Evolutionary conservation across 805 yeast species (phyloP), one percentile per base, ranked within the genome.

Genomic region (Candida silvicultrix): DNA sequence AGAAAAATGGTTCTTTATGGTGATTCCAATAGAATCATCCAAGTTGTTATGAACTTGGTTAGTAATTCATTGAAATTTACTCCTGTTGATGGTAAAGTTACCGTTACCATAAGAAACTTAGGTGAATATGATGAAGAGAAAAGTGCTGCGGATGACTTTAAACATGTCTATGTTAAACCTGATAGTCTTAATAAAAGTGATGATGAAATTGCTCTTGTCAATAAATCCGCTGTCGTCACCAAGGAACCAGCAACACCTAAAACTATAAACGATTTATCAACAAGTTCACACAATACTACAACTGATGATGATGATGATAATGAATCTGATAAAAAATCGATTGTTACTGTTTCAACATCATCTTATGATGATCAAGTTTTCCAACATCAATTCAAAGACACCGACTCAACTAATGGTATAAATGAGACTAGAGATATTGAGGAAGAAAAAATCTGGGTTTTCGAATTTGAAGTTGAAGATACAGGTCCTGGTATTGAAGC

Each of bases 401-500:
- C 53, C 4, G 56, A 52, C 4, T 45, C 38, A 4, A 55, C 46
- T 16, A 55, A 49, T 12, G 57, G 57, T 20, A 34, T 41, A 14
- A 18, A 53, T 4, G 64, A 62, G 12, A 47, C 50, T 2, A 55
- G 29, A 5, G 50, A 56, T n/a, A 35, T 68, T 1, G 50, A 50
- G 3, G 45, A 50, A 0, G 57, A 59, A 10, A 68, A 61, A 39
- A 62, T 59, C 4, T 69, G 70, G 73, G 74, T 67, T 0, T 62
- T 70, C 40, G 82, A 82, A 51, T 77, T 90, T 42, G 80, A 80
- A 47, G 97, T 92, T 12, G 74, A 73, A 34, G 99, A 92, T 62
- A 88, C 95, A 0, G 98, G 99, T 4, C 90, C 97, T 0, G 99
- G 99, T 49, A 90, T 92, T 44, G 95, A 88, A 37, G 81, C 83